Evolutionary conservation across 148 eudicot genomes (phyloP).

Genomic region (Nepenthes gracilis): DNA sequence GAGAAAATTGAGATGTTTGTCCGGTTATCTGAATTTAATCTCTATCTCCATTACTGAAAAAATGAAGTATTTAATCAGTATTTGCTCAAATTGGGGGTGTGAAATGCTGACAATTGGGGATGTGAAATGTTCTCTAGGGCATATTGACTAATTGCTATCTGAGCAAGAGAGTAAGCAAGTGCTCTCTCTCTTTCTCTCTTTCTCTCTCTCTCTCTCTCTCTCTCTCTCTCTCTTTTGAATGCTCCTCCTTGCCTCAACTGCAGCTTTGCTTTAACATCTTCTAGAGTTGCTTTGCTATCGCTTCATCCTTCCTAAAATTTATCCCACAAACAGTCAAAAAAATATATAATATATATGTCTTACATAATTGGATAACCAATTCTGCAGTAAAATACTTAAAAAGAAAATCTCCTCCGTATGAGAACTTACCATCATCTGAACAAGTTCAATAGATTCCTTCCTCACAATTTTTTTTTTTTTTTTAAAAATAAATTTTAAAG

Average conservation of each 20-base stretch:
- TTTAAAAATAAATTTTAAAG: no score
- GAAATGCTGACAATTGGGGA: no score
- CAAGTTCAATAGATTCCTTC: no score
- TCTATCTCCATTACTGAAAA: constrained; percentile 47
- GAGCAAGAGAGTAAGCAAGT: constrained; percentile 73
- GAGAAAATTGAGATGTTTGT: constrained; percentile 32
- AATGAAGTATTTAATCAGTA: neutral
- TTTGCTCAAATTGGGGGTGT: neutral
- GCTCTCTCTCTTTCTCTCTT: constrained; percentile 32
- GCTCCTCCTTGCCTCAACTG: constrained; percentile 94
- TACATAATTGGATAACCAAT: no score
- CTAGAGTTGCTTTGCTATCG: constrained; percentile 79
- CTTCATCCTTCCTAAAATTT: constrained; percentile 83
- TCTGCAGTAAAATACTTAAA: no score
- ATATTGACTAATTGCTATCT: constrained; percentile 39
- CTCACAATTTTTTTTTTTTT: no score
- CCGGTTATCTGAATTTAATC: constrained; percentile 25
- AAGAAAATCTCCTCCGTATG: no score
- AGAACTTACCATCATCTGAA: no score
- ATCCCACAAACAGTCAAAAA: no score
- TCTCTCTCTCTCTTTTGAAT: constrained; percentile 39
- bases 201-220: no score
- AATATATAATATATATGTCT: no score
- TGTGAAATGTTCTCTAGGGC: neutral
- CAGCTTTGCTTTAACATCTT: constrained; percentile 70